Conservation (phyloP, 805 yeast species). For the Teunomyces lycoperdinae region DNA sequence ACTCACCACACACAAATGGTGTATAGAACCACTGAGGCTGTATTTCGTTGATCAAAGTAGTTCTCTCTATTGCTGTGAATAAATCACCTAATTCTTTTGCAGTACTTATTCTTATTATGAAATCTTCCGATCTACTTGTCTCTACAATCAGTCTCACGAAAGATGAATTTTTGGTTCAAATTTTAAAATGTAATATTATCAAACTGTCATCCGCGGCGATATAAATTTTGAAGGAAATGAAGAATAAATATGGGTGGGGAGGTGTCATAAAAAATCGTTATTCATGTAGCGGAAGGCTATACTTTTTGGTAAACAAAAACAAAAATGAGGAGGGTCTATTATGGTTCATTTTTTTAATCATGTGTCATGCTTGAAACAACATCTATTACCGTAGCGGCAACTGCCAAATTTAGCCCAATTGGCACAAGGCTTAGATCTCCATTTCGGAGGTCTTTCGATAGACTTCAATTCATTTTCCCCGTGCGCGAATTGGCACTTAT, state of each 20-base stretch:
- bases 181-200: not conserved
- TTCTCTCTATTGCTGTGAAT: not conserved
- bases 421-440: conserved; percentile 88
- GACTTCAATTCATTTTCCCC: conserved; percentile 73
- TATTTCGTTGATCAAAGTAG: conserved; percentile 2
- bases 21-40: conserved; percentile 38
- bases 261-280: conserved; percentile 2
- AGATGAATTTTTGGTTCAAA: too few relatives aligned
- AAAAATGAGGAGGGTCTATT: not conserved
- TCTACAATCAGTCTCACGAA: too few relatives aligned
- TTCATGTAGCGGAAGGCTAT: conserved; percentile 1
- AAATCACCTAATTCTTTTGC: not conserved
- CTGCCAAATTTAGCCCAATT: conserved; percentile 81
- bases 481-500: conserved; percentile 93
- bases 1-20: conserved; percentile 49
- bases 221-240: not conserved
- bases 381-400: conserved; percentile 86
- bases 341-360: not conserved
- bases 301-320: not conserved
- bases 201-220: not conserved
- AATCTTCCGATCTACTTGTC: too few relatives aligned
- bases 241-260: not conserved
- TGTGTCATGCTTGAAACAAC: conserved; percentile 82
- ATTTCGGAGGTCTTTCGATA: conserved; percentile 73
- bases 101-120: not conserved